phyloP scores from a whole-genome alignment of 1,284 basidiomycete genomes.

The Malassezia cuniculi region DNA sequence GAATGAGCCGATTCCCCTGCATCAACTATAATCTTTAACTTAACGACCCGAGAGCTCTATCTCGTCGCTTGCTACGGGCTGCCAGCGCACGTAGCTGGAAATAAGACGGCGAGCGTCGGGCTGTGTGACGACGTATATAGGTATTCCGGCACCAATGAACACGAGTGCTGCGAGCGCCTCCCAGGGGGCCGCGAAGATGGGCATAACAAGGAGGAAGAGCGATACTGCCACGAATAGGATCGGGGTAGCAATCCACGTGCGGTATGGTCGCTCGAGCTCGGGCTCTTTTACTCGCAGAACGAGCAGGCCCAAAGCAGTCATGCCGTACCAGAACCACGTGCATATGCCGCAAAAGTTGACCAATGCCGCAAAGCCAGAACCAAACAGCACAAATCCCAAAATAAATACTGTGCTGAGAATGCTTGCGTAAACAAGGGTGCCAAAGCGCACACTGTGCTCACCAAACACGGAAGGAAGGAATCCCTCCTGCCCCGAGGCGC shows the following conservation, averaged over 20 bases:
- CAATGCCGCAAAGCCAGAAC: slow-evolving; percentile 47
- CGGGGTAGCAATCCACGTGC: slow-evolving; percentile 75
- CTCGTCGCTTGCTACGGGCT: too few species aligned
- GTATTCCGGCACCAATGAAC: slow-evolving; percentile 32
- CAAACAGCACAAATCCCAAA: slow-evolving; percentile 30
- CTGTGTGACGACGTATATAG: slow-evolving; percentile 36
- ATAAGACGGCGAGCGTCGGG: slow-evolving; percentile 1
- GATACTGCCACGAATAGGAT: slow-evolving; percentile 80
- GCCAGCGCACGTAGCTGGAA: too few species aligned
- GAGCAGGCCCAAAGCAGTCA: slow-evolving; percentile 60
- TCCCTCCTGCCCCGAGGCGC: slow-evolving; percentile 72
- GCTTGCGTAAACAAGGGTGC: slow-evolving; percentile 26
- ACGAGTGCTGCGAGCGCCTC: slow-evolving; percentile 48
- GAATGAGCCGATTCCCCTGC: too few species aligned
- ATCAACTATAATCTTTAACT: too few species aligned
- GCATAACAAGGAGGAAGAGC: slow-evolving; percentile 85
- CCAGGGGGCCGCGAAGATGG: slow-evolving; percentile 77
- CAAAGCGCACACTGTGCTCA: slow-evolving; percentile 13
- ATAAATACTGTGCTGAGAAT: slow-evolving; percentile 50
- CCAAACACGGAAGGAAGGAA: slow-evolving; percentile 52
- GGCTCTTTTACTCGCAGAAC: slow-evolving; percentile 84
- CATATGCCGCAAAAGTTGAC: slow-evolving; percentile 50
- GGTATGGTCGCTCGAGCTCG: slow-evolving; percentile 56
- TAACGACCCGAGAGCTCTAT: too few species aligned
- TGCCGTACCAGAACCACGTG: slow-evolving; percentile 36